Evolutionary conservation across 2,329 filamentous ascomycete genomes (phyloP).

Genomic region (Gyromitra esculenta): DNA sequence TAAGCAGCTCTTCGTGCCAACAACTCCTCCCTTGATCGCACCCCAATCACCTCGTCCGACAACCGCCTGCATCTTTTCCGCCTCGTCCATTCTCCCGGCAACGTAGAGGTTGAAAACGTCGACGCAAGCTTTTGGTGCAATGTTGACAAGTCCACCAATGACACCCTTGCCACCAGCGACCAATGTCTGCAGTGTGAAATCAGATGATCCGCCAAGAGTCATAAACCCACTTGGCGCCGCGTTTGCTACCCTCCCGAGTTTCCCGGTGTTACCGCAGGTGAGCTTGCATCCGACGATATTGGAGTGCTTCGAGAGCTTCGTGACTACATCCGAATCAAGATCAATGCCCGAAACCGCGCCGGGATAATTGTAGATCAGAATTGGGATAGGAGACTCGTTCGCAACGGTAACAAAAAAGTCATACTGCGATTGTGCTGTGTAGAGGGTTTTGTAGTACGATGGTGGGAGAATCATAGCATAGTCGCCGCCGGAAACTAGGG

Average conservation of each 20-base stretch:
- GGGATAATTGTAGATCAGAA: conserved; percentile 77
- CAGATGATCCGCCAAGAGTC: conserved; percentile 76
- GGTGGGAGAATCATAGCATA: conserved; percentile 80
- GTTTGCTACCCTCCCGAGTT: conserved; percentile 67
- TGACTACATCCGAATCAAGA: conserved; percentile 71
- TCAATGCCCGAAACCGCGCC: conserved; percentile 72
- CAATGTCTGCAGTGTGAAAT: conserved; percentile 77
- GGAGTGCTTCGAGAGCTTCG: conserved; percentile 69
- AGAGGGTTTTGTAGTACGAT: conserved; percentile 76
- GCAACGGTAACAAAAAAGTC: conserved; percentile 75
- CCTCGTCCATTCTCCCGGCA: conserved; percentile 69
- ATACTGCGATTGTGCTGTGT: conserved; percentile 69
- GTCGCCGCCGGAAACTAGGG: conserved; percentile 75
- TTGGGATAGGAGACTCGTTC: conserved; percentile 70
- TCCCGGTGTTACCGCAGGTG: conserved; percentile 76
- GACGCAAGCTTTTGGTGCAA: conserved; percentile 73
- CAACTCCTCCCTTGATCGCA: conserved; percentile 74
- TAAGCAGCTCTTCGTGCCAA: conserved; percentile 74
- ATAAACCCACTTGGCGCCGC: conserved; percentile 72
- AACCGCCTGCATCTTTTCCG: conserved; percentile 71
- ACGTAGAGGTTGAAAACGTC: conserved; percentile 70
- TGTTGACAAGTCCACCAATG: conserved; percentile 76
- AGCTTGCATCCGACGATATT: conserved; percentile 76
- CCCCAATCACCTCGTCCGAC: conserved; percentile 75
- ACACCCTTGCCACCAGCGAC: conserved; percentile 76